phyloP scores from a whole-genome alignment of 768 basidiomycete genomes.

The Termitomyces sp. region DNA sequence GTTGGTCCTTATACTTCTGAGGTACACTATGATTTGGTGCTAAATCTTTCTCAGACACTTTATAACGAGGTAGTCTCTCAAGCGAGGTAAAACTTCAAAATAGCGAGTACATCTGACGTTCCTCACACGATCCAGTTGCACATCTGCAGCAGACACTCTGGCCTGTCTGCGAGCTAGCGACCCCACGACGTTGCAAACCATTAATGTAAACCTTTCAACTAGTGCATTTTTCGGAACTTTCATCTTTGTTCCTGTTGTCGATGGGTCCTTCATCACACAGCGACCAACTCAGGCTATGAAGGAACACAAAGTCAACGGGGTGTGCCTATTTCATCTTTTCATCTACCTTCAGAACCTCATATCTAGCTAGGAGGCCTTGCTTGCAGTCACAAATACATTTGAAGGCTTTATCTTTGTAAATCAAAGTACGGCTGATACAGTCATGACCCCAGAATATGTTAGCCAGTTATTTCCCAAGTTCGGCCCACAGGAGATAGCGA shows the following conservation, averaged over 20 bases:
- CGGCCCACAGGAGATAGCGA: slow-evolving; percentile 18
- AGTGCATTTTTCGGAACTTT: slow-evolving; percentile 34
- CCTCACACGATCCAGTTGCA: slow-evolving; percentile 25
- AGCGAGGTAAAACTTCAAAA: slow-evolving; percentile 1
- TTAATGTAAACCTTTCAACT: slow-evolving; percentile 25
- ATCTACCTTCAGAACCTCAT: background rate
- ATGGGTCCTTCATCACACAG: slow-evolving; percentile 39
- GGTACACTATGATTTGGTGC: background rate
- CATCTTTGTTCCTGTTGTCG: slow-evolving; percentile 40
- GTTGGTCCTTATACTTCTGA: background rate
- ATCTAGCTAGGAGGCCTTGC: slow-evolving; percentile 22
- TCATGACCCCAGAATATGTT: slow-evolving; percentile 26
- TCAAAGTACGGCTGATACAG: slow-evolving; percentile 18
- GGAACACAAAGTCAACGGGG: slow-evolving; percentile 37
- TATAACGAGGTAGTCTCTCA: slow-evolving; percentile 11
- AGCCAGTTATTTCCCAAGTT: slow-evolving; percentile 35
- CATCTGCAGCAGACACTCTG: slow-evolving; percentile 25
- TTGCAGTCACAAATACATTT: slow-evolving; percentile 33
- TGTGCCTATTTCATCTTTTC: slow-evolving; percentile 9
- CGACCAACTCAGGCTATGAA: slow-evolving; percentile 33
- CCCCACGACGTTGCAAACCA: slow-evolving; percentile 23
- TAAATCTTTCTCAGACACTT: slow-evolving; percentile 3
- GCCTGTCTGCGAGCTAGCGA: slow-evolving; percentile 35
- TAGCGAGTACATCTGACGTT: background rate
- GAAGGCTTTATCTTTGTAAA: slow-evolving; percentile 37